Evolutionary conservation across 2,329 filamentous ascomycete genomes (phyloP), one percentile per base, ranked within the genome.

Genomic region (Fusarium camptoceras): DNA sequence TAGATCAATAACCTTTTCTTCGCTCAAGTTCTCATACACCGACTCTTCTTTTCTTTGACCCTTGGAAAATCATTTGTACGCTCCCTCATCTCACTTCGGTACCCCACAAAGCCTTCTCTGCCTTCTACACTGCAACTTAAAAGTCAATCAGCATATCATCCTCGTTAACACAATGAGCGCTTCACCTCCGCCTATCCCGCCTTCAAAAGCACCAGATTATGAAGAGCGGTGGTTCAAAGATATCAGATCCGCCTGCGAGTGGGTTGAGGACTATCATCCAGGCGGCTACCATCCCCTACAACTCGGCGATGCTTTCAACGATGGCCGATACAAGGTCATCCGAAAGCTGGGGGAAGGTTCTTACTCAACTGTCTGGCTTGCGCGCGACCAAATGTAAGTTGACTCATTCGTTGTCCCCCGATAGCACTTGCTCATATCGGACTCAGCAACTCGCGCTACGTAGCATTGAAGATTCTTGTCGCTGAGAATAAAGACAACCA

Each of bases 361-460:
- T 5, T 83, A 74, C 66, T 83, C 82, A 5, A 85, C 83, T 1
- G 82, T 85, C 22, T 86, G 83, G 84, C 77, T 85, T 43, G 83
- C 79, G 25, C 72, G 54, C 39, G 79, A 81, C 8, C 8, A 24
- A 0, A 55, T 3, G 75, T 78, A n/a, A 70, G 77, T 44, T 25
- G 75, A n/a, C 74, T 71, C 72, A 20, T 31, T 12, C 4, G 10
- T 28, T 8, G 15, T 1, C 8, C 8, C 4, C 1, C 2, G 1
- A 1, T 7, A 3, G 15, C 20, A 27, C 1, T 10, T 34, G 16
- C 16, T 34, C 3, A 41, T 12, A 72, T 55, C 70, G 22, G 1
- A 69, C 64, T 1, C 7, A 66, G 73, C 39, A 61, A 53, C 49
- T 28, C 10, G 7, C n/a, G 41, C 8, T 65, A 65, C 2, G 50